A percentile compares a stretch with the other conserved stretches of the same genome.
Evolutionary conservation across 2,329 filamentous ascomycete genomes (phyloP).

Genomic region (Xylaria sp.): DNA sequence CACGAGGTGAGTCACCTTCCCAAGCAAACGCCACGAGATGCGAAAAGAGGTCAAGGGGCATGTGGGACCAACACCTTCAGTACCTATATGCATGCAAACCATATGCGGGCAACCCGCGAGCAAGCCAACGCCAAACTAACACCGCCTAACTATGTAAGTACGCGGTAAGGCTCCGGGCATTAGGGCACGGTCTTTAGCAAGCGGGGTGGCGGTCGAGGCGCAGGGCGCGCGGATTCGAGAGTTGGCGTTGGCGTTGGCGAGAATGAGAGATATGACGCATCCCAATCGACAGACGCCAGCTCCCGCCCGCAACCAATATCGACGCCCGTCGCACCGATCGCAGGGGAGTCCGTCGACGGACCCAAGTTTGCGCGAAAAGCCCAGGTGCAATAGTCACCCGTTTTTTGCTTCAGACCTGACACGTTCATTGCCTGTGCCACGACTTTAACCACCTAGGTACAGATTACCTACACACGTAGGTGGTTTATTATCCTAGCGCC

Average conservation of each 20-base stretch:
- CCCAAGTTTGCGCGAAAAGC: slow-evolving; percentile 9
- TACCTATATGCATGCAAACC: background rate
- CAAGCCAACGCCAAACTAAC: background rate
- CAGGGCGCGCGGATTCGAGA: slow-evolving; percentile 8
- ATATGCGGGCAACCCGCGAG: background rate
- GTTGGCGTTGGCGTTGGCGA: too few relatives aligned
- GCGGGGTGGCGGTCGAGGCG: slow-evolving; percentile 9
- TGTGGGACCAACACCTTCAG: background rate
- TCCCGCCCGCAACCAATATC: slow-evolving; percentile 7
- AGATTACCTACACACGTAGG: background rate
- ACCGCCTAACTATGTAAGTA: too few relatives aligned
- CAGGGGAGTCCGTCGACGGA: background rate
- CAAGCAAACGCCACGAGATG: slow-evolving; percentile 1
- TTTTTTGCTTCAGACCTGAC: background rate
- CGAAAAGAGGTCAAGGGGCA: background rate
- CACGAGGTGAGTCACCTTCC: background rate
- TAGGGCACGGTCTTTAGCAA: background rate
- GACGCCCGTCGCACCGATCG: slow-evolving; percentile 4
- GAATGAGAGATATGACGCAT: slow-evolving; percentile 9
- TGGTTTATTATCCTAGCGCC: background rate
- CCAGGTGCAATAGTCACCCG: background rate
- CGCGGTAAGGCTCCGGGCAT: slow-evolving; percentile 3
- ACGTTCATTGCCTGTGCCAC: background rate
- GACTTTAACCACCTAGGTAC: slow-evolving; percentile 6
- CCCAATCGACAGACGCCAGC: slow-evolving; percentile 11